Evolutionary conservation across 495 filamentous ascomycete genomes (phyloP), one percentile per base, ranked within the genome.

Genomic region (Aspergillus mulundensis): DNA sequence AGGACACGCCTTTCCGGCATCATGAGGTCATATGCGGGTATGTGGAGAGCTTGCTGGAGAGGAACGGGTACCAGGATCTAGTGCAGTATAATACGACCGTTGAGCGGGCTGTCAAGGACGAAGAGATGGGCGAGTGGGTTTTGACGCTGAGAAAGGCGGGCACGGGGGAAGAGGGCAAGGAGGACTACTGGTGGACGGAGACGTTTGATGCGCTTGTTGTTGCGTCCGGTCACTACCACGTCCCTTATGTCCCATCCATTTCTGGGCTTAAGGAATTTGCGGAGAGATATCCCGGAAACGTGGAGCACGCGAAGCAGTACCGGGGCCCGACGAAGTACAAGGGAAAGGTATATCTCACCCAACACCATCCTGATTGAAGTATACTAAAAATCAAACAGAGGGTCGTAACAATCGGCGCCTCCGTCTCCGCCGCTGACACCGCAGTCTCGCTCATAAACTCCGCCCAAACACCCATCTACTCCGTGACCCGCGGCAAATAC

Each of bases 211-310:
- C 88, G 0, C 78, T 95, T 1, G 81, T 93, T 0, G 82, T 95
- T 7, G 90, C 89, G 1, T 87, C 81, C 32, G 91, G 91, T 0
- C 90, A 96, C 64, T 94, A 90, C 66, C 76, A 79, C 1, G 81
- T 87, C 10, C 86, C 87, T 0, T 86, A 78, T 65, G 78, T 95
- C 11, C 91, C 91, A 0, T 66, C 73, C 0, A 82, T 88, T 34
- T 57, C 64, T 0, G 74, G 74, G 0, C 38, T 77, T 58, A 64
- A 69, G 19, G 71, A 76, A 36, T 73, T 70, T 23, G 57, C 68
- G 0, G 51, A 59, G 14, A 54, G 56, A 20, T 70, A 72, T 50
- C 72, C 74, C 1, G 66, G 64, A 0, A 64, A 66, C 20, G 65
- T 77, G 10, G 59, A 66, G 36, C 74, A 77, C 53, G 69, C 71